Evolutionary conservation across 2,329 filamentous ascomycete species (phyloP).

Genomic region (Verticillium klebahnii): DNA sequence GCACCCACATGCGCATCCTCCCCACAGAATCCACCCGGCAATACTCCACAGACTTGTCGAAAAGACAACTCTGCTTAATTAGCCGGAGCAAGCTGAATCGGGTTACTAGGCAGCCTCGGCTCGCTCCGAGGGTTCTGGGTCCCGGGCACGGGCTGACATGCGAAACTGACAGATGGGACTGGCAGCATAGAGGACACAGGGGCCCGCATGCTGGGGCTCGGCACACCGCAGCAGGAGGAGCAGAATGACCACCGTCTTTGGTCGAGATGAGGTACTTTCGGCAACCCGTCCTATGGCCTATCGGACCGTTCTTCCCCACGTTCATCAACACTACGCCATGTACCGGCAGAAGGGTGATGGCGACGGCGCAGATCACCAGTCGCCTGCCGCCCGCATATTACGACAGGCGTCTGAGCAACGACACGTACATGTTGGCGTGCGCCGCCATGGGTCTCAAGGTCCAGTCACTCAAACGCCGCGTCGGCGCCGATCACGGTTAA

Average conservation of each 20-base stretch:
- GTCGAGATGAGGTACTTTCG: neutral
- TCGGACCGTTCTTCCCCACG: neutral
- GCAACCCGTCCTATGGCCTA: neutral
- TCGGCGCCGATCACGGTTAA: neutral
- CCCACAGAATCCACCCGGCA: neutral
- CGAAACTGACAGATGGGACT: neutral
- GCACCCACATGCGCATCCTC: neutral
- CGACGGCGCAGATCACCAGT: neutral
- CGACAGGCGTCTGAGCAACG: neutral
- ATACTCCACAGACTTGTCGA: neutral
- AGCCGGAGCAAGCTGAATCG: neutral
- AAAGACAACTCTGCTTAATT: neutral
- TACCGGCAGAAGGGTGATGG: neutral
- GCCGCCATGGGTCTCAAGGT: neutral
- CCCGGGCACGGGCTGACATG: neutral
- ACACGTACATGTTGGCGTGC: neutral
- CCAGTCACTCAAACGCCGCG: neutral
- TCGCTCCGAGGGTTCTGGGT: neutral
- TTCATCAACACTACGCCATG: neutral
- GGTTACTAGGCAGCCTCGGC: neutral
- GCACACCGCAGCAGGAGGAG: neutral
- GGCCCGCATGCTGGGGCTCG: neutral
- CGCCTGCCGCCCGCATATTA: neutral
- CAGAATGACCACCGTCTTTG: neutral
- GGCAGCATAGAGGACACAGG: too few relatives aligned